Conservation (phyloP, 768 basidiomycete species). For the Sutorius australiensis region DNA sequence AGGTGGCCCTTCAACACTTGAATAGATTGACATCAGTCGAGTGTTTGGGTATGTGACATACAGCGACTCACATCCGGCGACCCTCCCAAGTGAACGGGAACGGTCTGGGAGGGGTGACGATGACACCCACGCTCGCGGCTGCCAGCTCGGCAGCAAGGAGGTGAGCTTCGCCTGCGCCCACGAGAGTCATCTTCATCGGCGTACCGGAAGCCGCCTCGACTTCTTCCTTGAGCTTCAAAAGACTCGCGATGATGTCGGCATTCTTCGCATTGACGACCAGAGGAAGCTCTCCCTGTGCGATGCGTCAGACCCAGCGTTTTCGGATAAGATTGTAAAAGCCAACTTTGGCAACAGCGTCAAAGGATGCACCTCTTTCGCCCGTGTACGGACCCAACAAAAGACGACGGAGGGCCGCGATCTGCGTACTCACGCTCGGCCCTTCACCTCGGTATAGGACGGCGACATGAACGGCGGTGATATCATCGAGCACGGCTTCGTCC, state of each 20-base stretch:
- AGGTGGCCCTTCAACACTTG: conserved; percentile 67
- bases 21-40: not conserved
- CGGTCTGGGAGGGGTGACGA: conserved; percentile 60
- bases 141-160: conserved; percentile 44
- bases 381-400: conserved; percentile 37
- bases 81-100: conserved; percentile 67
- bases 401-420: conserved; percentile 52
- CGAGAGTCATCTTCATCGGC: conserved; percentile 45
- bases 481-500: conserved; percentile 60
- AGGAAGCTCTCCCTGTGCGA: conserved; percentile 49
- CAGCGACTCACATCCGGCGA: conserved; percentile 50
- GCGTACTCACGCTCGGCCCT: conserved; percentile 54
- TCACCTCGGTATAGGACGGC: conserved; percentile 29
- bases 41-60: not conserved
- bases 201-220: conserved; percentile 37
- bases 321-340: not conserved
- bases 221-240: conserved; percentile 58
- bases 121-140: conserved; percentile 62
- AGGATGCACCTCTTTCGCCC: conserved; percentile 27
- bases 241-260: conserved; percentile 71
- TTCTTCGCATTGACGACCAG: conserved; percentile 65
- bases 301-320: conserved; percentile 6
- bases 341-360: conserved; percentile 38
- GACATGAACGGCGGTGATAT: conserved; percentile 64
- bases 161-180: conserved; percentile 56